Base-by-base conservation (phyloP, 441 rosid species). In the Brassica hybrid region DNA sequence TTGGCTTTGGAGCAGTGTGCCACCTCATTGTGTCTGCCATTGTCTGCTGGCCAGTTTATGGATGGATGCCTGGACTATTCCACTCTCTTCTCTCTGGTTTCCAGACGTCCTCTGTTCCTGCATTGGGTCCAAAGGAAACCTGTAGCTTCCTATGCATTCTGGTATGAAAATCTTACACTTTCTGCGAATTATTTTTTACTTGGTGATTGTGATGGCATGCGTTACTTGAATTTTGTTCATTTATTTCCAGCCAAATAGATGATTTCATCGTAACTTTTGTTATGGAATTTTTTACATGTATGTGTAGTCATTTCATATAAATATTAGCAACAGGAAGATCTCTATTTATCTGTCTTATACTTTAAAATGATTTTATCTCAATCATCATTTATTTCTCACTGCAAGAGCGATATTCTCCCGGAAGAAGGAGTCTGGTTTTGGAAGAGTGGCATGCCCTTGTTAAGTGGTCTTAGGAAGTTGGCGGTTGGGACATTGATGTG, bases 51-150 rank as follows among this genome's bases (percentile, higher is more conserved):
- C 97, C 99, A 32, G 87, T 92, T 32, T 84, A 86, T 89, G 97
- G 94, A 56, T 96, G 99, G 99, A 82, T 88, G 82, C 99, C 99
- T 56, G 94, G 97, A 65, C 97, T 96, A 80, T 94, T 96, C 84
- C 92, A 86, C 83, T 86, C 97, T 45, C 90, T 96, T 75, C 89
- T 96, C 64, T 83, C 89, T 9, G 86, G 88, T 83, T 92, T 92
- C 80, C 93, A 92, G 85, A 86, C 89, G 17, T 80, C 91, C 73
- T 87, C 97, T 67, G 77, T 86, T 41, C 82, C 90, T 79, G 90
- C 96, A 67, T 83, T 91, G 88, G 99, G 98, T 80, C 97, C 99
- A 30, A 94, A 94, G 85, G 99, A 94, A 87, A 91, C 94, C 36
- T 96, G 99, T 87, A 96, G 98, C 83, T 82, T 94, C 79, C 90